phyloP scores from a whole-genome alignment of 2,329 filamentous ascomycete genomes.

The Plenodomus tracheiphilus region DNA sequence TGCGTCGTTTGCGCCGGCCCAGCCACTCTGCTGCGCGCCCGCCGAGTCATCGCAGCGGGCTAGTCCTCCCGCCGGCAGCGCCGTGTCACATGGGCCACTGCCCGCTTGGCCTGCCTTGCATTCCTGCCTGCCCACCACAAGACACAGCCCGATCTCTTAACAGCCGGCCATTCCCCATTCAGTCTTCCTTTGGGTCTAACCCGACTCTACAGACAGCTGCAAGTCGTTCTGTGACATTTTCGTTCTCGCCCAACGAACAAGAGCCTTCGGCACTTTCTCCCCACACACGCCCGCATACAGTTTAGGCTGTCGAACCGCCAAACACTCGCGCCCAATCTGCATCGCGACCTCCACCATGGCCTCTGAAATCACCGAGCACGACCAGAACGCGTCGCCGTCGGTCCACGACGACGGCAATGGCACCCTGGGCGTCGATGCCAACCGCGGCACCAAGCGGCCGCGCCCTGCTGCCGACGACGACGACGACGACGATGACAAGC shows the following conservation, averaged over 20 bases:
- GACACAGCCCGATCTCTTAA: conserved; percentile 40
- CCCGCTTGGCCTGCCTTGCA: conserved; percentile 35
- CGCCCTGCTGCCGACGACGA: conserved; percentile 87
- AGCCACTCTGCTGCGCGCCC: conserved; percentile 1
- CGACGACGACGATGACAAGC: conserved; percentile 97
- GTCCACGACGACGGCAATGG: conserved; percentile 58
- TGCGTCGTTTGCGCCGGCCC: neutral
- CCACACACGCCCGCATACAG: conserved; percentile 44
- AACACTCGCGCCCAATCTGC: conserved; percentile 40
- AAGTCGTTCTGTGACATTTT: conserved; percentile 35
- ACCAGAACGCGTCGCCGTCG: conserved; percentile 55
- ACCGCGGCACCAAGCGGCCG: conserved; percentile 85
- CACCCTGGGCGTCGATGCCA: conserved; percentile 60
- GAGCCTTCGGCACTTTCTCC: conserved; percentile 25
- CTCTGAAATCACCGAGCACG: conserved; percentile 55
- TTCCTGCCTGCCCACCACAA: conserved; percentile 42
- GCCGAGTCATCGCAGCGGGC: conserved; percentile 10
- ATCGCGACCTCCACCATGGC: conserved; percentile 43
- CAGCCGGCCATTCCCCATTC: conserved; percentile 41
- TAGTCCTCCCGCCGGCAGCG: conserved; percentile 23
- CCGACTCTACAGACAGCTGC: conserved; percentile 29
- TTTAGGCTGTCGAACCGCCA: conserved; percentile 43
- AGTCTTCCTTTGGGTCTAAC: conserved; percentile 41
- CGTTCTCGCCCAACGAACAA: conserved; percentile 24
- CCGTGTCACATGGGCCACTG: conserved; percentile 33